These are phyloP conservation scores for Aspergillus asperescens DNA, from an alignment of 495 filamentous ascomycete species.

Conservation along the genomic window DNA sequence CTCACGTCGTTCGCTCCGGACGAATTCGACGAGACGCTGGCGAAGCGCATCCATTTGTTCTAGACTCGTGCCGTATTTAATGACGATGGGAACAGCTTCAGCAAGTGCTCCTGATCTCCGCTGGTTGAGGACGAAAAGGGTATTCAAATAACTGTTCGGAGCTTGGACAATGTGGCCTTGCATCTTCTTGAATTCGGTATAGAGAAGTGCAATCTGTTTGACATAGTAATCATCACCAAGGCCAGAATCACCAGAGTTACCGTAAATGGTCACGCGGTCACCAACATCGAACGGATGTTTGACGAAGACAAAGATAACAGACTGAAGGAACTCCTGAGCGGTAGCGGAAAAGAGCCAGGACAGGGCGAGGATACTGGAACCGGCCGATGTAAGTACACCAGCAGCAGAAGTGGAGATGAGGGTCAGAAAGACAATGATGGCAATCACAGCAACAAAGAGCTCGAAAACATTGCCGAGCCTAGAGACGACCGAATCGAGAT, in stretches of 20 bases:
- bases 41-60: conserved; percentile 84
- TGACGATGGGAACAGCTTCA: conserved; percentile 75
- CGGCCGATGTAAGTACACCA: conserved; percentile 76
- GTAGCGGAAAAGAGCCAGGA: conserved; percentile 91
- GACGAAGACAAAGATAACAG: conserved; percentile 91
- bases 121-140: conserved; percentile 91
- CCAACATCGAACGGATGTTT: conserved; percentile 98
- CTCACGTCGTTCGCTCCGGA: conserved; percentile 80
- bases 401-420: conserved; percentile 86
- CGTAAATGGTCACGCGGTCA: conserved; percentile 86
- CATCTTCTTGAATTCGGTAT: conserved; percentile 98
- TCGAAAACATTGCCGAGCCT: conserved; percentile 86
- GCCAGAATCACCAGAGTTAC: conserved; percentile 72
- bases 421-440: conserved; percentile 78
- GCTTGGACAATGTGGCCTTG: conserved; percentile 94
- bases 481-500: conserved; percentile 89
- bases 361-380: conserved; percentile 78
- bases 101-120: conserved; percentile 82
- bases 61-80: conserved; percentile 85
- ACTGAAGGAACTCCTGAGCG: conserved; percentile 89
- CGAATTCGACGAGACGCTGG: conserved; percentile 77
- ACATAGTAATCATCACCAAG: conserved; percentile 92
- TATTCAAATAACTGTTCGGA: conserved; percentile 89
- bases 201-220: conserved; percentile 89
- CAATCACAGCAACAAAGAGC: conserved; percentile 74